Base-by-base conservation (phyloP, 805 yeast species). In the Gaillardinia entomophila region DNA sequence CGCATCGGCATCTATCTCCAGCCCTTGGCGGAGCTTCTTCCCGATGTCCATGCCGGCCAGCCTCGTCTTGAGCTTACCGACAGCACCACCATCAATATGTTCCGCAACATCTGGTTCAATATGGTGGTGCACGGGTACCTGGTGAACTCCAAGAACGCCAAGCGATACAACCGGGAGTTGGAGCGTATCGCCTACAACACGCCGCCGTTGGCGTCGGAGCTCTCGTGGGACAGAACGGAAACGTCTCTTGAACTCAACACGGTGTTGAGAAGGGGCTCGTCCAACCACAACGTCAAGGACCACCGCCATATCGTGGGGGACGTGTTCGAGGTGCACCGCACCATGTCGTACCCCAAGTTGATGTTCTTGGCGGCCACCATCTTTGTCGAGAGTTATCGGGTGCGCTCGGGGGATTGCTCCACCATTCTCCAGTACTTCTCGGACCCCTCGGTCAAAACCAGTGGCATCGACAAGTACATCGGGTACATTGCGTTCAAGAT, bases 81-180 rank as follows among this genome's bases (percentile, higher is more conserved):
- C 41, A 73, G 75, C 25, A 62, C 62, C 2, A 62, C 77, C 1
- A 62, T 77, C 30, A 68, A 72, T 28, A 62, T 79, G 37, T 86
- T 90, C 65, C 73, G 94, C 49, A 83, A 92, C 55, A 77, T 87
- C 27, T 92, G 99, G 99, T 87, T 86, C 55, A 92, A 90, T 49
- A 67, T 92, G 70, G 90, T 81, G 3, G 83, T 89, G 17, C 96
- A 92, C 56, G 98, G 98, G 0, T 87, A 79, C 52, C 72, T 77
- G n/a, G 66, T 66, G 34, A 67, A 67, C 24, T 78, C 92, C 0
- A 63, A 66, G 11, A 62, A 79, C 48, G 71, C 76, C 12, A 57
- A 60, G 34, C 58, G 60, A n/a, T 70, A 73, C 47, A 53, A 57
- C 27, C 44, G 44, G 0, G 74, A 75, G 17, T 66, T 90, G 26